Percentiles rank a stretch among this genome's conserved stretches.
Conservation (phyloP, 495 filamentous ascomycete species). For the Aspergillus mulundensis region DNA sequence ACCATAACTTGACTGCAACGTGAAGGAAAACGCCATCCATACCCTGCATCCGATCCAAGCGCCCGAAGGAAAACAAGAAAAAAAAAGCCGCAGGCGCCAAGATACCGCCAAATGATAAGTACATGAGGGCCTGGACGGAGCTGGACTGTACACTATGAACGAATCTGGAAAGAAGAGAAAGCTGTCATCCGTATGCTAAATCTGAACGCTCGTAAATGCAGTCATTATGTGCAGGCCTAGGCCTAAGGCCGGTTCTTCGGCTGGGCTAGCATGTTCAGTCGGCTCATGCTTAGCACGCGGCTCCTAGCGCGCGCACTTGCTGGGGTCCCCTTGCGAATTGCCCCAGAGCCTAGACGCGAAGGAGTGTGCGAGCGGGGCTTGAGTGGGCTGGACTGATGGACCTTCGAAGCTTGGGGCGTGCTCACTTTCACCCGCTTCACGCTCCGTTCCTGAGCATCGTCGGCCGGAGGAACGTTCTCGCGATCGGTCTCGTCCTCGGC, state of each 20-base stretch:
- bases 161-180: neutral
- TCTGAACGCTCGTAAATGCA: conserved; percentile 16
- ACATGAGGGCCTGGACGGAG: conserved; percentile 7
- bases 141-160: neutral
- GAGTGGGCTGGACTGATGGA: conserved; percentile 33
- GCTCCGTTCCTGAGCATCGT: conserved; percentile 36
- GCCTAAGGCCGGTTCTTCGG: conserved; percentile 40
- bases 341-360: conserved; percentile 27
- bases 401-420: conserved; percentile 33
- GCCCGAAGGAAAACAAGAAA: conserved; percentile 10
- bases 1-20: neutral
- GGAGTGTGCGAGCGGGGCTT: conserved; percentile 35
- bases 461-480: conserved; percentile 41
- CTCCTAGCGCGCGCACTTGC: conserved; percentile 31
- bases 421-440: conserved; percentile 43
- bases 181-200: neutral
- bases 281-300: conserved; percentile 43
- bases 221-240: conserved; percentile 3
- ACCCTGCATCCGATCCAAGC: conserved; percentile 19
- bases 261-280: conserved; percentile 49
- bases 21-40: conserved; percentile 13
- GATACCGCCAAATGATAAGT: conserved; percentile 10
- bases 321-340: conserved; percentile 34
- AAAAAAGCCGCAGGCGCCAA: neutral
- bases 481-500: conserved; percentile 36